phyloP scores from a whole-genome alignment of 1,284 basidiomycete species.

The Rhodotorula sp. region DNA sequence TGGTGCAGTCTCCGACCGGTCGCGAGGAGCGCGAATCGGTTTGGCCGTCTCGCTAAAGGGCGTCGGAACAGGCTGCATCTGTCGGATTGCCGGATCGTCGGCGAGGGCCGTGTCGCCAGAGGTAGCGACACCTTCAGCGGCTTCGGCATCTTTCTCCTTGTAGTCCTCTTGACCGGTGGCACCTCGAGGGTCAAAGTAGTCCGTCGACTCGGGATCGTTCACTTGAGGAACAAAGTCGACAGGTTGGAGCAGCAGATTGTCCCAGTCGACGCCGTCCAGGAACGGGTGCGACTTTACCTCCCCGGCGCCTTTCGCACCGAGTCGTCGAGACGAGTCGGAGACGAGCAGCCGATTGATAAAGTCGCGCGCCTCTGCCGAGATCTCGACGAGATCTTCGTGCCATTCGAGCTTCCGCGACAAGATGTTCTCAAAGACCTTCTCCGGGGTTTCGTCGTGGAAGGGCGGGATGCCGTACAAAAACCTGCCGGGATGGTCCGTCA shows the following conservation, averaged over 20 bases:
- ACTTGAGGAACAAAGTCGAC: conserved; percentile 96
- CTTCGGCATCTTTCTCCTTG: conserved; percentile 73
- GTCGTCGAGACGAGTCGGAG: conserved; percentile 71
- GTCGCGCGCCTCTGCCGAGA: conserved; percentile 81
- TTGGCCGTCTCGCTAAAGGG: conserved; percentile 47
- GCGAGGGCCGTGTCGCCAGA: conserved; percentile 47
- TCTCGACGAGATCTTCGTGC: conserved; percentile 74
- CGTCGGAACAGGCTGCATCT: conserved; percentile 53
- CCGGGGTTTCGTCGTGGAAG: conserved; percentile 94
- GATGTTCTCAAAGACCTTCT: conserved; percentile 98
- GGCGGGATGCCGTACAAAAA: conserved; percentile 96
- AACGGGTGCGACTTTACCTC: conserved; percentile 93
- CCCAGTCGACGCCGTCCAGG: conserved; percentile 89
- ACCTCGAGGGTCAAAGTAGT: conserved; percentile 97
- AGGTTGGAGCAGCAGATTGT: conserved; percentile 78
- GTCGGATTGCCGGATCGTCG: conserved; percentile 48
- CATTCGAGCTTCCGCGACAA: conserved; percentile 93
- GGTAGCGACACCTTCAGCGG: conserved; percentile 55
- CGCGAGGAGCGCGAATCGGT: conserved; percentile 16
- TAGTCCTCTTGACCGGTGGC: conserved; percentile 65
- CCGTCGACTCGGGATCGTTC: conserved; percentile 93
- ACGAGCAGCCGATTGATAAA: conserved; percentile 88
- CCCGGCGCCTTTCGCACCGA: conserved; percentile 83
- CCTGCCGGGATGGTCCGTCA: conserved; percentile 16
- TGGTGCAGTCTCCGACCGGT: conserved; percentile 32